phyloP scores from a whole-genome alignment of 179 eudicot species.

The Pouteria campechiana region DNA sequence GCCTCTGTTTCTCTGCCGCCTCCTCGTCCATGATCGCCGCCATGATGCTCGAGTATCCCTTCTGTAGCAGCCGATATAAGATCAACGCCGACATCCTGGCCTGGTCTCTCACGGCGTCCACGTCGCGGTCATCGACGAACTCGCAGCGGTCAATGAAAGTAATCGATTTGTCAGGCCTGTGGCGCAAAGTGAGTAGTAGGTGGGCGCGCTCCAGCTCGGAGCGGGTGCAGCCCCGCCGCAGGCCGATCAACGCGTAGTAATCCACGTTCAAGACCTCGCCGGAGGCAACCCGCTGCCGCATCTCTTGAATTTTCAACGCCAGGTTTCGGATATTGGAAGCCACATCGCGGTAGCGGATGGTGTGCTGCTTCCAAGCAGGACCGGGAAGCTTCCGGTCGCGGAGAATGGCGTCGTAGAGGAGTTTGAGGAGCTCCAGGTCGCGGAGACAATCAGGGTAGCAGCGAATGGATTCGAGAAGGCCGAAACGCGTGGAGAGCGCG shows the following conservation, averaged over 20 bases:
- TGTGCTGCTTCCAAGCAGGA: conserved; percentile 69
- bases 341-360: conserved; percentile 55
- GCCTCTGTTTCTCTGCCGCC: conserved; percentile 37
- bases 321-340: conserved; percentile 55
- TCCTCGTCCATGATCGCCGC: conserved; percentile 46
- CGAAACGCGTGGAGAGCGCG: conserved; percentile 54
- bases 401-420: conserved; percentile 57
- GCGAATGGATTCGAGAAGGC: conserved; percentile 59
- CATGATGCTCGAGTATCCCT: conserved; percentile 50
- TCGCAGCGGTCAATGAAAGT: conserved; percentile 73
- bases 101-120: conserved; percentile 60
- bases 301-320: conserved; percentile 45
- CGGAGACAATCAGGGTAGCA: conserved; percentile 79
- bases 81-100: conserved; percentile 60
- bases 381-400: conserved; percentile 78
- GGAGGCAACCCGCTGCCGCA: conserved; percentile 62
- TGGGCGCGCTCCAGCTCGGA: conserved; percentile 88
- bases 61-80: conserved; percentile 65
- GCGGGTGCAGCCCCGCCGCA: conserved; percentile 68
- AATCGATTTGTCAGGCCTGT: conserved; percentile 74
- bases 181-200: conserved; percentile 58
- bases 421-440: conserved; percentile 85
- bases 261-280: conserved; percentile 75
- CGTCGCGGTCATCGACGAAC: conserved; percentile 56
- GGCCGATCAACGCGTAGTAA: conserved; percentile 67